phyloP scores from a whole-genome alignment of 257 asterid genomes.

The Echium plantagineum region DNA sequence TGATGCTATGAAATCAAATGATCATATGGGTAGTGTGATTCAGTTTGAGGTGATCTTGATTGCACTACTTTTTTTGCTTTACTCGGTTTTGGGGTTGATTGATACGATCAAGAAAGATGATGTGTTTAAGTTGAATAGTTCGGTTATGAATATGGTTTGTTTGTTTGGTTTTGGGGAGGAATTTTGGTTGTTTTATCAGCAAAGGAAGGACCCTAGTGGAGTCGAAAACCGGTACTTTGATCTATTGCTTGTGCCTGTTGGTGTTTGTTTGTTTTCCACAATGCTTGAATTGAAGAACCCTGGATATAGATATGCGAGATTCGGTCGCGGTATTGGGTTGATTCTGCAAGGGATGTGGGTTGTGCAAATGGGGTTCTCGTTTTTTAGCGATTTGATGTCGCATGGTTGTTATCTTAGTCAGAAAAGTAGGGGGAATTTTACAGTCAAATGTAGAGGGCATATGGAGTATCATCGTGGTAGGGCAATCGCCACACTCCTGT shows the following conservation, averaged over 20 bases:
- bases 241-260: conserved; percentile 59
- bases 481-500: conserved; percentile 79
- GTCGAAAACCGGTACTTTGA: conserved; percentile 78
- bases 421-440: conserved; percentile 77
- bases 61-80: conserved; percentile 44
- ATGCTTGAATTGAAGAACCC: conserved; percentile 53
- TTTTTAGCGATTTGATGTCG: conserved; percentile 54
- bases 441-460: conserved; percentile 83
- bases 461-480: conserved; percentile 80
- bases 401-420: conserved; percentile 68
- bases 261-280: conserved; percentile 62
- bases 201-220: conserved; percentile 74
- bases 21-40: conserved; percentile 47
- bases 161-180: conserved; percentile 79
- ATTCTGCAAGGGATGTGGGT: conserved; percentile 78
- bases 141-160: conserved; percentile 38
- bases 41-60: conserved; percentile 64
- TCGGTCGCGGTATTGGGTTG: conserved; percentile 74
- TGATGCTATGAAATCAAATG: conserved; percentile 53
- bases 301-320: conserved; percentile 32
- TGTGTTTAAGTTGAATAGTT: conserved; percentile 27
- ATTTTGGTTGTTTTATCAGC: conserved; percentile 56
- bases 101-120: conserved; percentile 23
- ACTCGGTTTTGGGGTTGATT: conserved; percentile 47
- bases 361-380: conserved; percentile 88